Percentiles rank a stretch among this genome's conserved stretches.
Conservation (phyloP, 2,329 filamentous ascomycete genomes). For the Cryphonectria parasitica region DNA sequence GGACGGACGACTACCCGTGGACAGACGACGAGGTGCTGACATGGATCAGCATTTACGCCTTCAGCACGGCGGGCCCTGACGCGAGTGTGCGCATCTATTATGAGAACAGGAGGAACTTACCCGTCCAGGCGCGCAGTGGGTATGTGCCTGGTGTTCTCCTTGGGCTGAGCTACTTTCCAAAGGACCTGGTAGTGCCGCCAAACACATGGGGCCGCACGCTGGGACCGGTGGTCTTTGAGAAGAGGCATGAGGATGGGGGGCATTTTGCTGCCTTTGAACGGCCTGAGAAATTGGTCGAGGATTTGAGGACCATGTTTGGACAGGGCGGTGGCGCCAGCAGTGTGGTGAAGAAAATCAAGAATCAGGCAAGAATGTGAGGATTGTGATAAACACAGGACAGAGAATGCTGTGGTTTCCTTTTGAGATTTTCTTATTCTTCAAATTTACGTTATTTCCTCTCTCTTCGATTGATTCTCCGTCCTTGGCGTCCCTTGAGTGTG, state of each 20-base stretch:
- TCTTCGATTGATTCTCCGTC: background rate
- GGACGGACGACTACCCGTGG: constrained; percentile 75
- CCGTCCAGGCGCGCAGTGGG: background rate
- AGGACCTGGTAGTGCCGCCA: constrained; percentile 59
- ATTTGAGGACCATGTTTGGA: constrained; percentile 63
- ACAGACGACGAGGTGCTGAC: constrained; percentile 76
- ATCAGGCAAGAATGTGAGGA: constrained; percentile 8
- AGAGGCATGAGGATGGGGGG: constrained; percentile 53
- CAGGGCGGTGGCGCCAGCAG: constrained; percentile 50
- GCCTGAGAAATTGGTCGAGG: constrained; percentile 55
- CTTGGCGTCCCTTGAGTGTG: background rate
- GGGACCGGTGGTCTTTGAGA: constrained; percentile 63
- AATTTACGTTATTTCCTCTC: background rate
- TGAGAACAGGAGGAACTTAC: constrained; percentile 55
- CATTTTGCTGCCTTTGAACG: constrained; percentile 66
- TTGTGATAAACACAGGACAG: background rate
- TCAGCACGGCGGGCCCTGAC: constrained; percentile 69
- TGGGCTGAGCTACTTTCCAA: constrained; percentile 52
- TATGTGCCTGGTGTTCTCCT: constrained; percentile 31
- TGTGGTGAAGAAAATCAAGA: constrained; percentile 34
- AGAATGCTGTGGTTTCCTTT: too few species aligned
- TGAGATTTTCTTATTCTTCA: background rate
- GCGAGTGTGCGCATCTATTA: constrained; percentile 75
- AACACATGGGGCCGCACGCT: constrained; percentile 61
- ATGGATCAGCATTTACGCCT: constrained; percentile 76